These are phyloP conservation scores for Cladosporium cucumerinum DNA, from an alignment of 2,329 filamentous ascomycete genomes.

Conservation along the genomic window DNA sequence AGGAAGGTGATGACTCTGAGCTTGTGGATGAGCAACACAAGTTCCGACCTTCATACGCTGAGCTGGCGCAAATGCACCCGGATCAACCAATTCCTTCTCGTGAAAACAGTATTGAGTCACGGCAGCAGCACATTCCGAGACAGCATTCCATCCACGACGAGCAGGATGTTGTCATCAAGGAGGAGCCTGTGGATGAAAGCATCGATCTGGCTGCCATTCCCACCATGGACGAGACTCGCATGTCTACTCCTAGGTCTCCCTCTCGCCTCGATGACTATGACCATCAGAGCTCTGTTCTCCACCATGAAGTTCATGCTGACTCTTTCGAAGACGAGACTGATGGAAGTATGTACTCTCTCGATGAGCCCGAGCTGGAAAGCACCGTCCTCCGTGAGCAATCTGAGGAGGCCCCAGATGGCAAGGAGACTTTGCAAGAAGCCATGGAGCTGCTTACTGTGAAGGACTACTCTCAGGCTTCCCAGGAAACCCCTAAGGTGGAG, in stretches of 20 bases:
- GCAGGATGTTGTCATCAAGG: conserved; percentile 64
- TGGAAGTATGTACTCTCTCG: conserved; percentile 52
- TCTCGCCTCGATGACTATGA: conserved; percentile 42
- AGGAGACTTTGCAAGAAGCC: conserved; percentile 34
- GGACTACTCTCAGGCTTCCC: conserved; percentile 32
- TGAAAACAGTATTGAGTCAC: conserved; percentile 54
- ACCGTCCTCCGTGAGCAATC: conserved; percentile 23
- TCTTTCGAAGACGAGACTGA: conserved; percentile 51
- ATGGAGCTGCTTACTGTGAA: conserved; percentile 35
- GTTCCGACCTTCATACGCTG: conserved; percentile 37
- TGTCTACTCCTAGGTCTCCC: conserved; percentile 53
- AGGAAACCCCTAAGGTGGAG: conserved; percentile 20
- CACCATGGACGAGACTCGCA: conserved; percentile 38
- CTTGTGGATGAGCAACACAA: conserved; percentile 38
- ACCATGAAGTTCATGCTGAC: conserved; percentile 44
- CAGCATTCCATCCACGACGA: conserved; percentile 57
- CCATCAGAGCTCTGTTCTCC: conserved; percentile 53
- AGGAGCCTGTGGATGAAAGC: conserved; percentile 56
- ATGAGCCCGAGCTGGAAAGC: conserved; percentile 35
- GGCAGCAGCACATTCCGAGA: conserved; percentile 37
- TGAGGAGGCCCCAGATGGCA: conserved; percentile 26
- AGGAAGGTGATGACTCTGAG: conserved; percentile 57
- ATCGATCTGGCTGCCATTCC: conserved; percentile 65
- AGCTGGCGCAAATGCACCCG: conserved; percentile 66
- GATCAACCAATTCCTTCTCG: conserved; percentile 87